phyloP scores from a whole-genome alignment of 768 basidiomycete genomes.

The Mycena polygramma region DNA sequence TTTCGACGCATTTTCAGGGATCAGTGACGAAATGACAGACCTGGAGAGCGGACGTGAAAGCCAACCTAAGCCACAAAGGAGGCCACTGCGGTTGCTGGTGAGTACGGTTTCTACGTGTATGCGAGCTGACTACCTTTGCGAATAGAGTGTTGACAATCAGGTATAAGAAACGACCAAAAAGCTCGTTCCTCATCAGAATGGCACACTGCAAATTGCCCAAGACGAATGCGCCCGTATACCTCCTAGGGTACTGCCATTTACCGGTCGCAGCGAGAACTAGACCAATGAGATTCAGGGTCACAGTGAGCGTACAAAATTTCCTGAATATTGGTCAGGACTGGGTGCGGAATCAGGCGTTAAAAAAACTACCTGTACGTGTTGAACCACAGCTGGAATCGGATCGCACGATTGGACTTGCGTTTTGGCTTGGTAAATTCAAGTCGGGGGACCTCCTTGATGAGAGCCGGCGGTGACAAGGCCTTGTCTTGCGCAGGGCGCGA shows the following conservation, averaged over 20 bases:
- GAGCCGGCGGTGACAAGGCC: constrained; percentile 2
- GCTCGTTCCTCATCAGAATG: constrained; percentile 84
- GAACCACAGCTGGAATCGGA: constrained; percentile 79
- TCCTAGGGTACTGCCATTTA: constrained; percentile 75
- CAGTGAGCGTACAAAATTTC: constrained; percentile 78
- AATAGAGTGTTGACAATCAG: constrained; percentile 78
- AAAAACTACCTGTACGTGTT: constrained; percentile 77
- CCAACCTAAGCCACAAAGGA: constrained; percentile 73
- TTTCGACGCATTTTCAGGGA: background rate
- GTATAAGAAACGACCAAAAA: constrained; percentile 85
- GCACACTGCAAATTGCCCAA: constrained; percentile 81
- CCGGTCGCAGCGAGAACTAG: constrained; percentile 71
- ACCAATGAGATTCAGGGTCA: constrained; percentile 71
- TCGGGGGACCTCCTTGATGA: constrained; percentile 17
- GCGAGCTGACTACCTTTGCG: constrained; percentile 68
- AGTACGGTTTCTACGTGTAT: background rate
- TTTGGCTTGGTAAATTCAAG: constrained; percentile 42
- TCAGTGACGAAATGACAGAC: background rate
- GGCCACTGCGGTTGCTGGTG: constrained; percentile 53
- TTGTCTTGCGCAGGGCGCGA: constrained; percentile 16
- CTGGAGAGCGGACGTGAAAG: constrained; percentile 74
- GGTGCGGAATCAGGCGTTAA: background rate
- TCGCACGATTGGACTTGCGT: constrained; percentile 65
- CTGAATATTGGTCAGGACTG: constrained; percentile 48
- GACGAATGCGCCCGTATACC: constrained; percentile 78